Conservation (phyloP, 2,329 filamentous ascomycete species). For the Talaromyces sp. region DNA sequence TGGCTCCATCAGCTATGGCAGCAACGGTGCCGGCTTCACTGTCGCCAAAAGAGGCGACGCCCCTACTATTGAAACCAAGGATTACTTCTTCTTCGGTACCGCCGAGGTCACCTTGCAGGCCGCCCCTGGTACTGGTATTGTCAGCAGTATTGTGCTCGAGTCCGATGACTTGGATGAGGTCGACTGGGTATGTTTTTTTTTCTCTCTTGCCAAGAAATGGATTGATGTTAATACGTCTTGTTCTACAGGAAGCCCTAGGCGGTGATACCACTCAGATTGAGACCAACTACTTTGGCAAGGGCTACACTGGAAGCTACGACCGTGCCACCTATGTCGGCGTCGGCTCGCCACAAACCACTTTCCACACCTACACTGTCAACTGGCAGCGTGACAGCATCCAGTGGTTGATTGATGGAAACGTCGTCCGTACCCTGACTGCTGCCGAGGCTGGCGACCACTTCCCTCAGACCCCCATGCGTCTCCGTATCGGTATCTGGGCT, state of each 20-base stretch:
- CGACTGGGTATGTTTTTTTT: conserved; percentile 66
- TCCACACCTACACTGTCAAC: conserved; percentile 51
- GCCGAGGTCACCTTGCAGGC: conserved; percentile 81
- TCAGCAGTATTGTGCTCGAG: conserved; percentile 84
- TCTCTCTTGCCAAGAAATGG: neutral
- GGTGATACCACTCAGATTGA: conserved; percentile 47
- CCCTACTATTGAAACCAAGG: conserved; percentile 78
- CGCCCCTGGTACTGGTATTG: conserved; percentile 81
- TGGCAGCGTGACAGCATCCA: conserved; percentile 61
- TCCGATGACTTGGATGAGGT: conserved; percentile 96
- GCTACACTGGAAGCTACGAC: conserved; percentile 72
- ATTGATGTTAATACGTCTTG: neutral
- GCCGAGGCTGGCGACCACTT: conserved; percentile 57
- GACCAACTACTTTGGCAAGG: conserved; percentile 96
- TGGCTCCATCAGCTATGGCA: conserved; percentile 50
- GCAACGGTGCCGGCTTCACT: conserved; percentile 76
- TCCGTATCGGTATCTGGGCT: conserved; percentile 66
- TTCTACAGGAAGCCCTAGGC: conserved; percentile 33
- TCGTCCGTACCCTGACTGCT: conserved; percentile 58
- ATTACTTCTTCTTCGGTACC: conserved; percentile 97
- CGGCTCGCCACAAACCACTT: conserved; percentile 49
- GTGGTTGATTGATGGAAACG: conserved; percentile 60
- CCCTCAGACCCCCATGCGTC: conserved; percentile 68
- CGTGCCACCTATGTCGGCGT: conserved; percentile 72
- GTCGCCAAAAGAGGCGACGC: conserved; percentile 72